phyloP scores from a whole-genome alignment of 169 alveolate species.

The Theileria orientalis region DNA sequence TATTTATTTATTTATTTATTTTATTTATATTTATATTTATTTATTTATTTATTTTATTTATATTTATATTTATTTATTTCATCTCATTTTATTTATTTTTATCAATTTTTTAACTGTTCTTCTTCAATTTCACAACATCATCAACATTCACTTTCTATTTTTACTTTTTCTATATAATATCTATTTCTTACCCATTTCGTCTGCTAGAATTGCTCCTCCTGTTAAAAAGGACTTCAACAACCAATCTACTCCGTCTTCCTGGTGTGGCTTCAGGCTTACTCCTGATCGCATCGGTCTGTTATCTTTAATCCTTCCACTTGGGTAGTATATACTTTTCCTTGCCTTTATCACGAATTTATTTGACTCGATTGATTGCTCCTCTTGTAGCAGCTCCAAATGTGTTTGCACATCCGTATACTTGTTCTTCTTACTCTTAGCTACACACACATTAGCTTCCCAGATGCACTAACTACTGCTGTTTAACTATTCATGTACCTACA shows the following conservation, averaged over 20 bases:
- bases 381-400: constrained; percentile 66
- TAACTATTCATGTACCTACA: neutral
- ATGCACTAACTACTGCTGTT: constrained; percentile 15
- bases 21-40: no score
- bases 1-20: no score
- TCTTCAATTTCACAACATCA: no score
- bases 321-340: constrained; percentile 69
- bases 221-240: constrained; percentile 79
- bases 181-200: constrained; percentile 83
- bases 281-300: constrained; percentile 80
- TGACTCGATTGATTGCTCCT: constrained; percentile 73
- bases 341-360: constrained; percentile 73
- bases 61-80: no score
- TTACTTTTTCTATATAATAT: neutral
- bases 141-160: no score
- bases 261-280: constrained; percentile 84
- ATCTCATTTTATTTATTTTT: no score
- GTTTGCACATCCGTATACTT: constrained; percentile 64
- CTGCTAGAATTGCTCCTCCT: constrained; percentile 90
- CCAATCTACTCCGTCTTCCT: constrained; percentile 90
- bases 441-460: constrained; percentile 19
- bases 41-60: no score
- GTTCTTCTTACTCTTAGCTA: constrained; percentile 32
- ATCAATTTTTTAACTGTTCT: no score
- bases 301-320: constrained; percentile 74